Evolutionary conservation across 139 green algal species (phyloP).

Genomic region (Tetraselmis striata): DNA sequence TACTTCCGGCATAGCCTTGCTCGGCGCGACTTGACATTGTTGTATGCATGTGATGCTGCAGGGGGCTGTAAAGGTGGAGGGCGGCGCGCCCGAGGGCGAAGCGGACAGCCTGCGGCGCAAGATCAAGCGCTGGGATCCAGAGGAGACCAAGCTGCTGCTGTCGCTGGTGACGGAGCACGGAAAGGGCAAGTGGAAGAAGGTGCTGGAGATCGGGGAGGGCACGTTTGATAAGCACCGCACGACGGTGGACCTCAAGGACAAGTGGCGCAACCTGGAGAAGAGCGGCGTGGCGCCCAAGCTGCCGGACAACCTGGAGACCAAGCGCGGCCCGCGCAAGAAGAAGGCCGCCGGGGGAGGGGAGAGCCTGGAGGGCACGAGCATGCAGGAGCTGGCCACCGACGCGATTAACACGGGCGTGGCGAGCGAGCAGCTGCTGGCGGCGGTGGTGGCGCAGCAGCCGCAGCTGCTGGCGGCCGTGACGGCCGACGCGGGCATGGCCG

Average conservation of each 20-base stretch:
- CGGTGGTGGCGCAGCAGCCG: background rate
- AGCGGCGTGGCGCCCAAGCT: background rate
- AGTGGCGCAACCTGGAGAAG: constrained; percentile 31
- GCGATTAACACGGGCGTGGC: background rate
- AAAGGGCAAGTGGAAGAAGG: constrained; percentile 32
- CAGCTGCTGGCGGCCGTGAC: background rate
- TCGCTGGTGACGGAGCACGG: constrained; percentile 15
- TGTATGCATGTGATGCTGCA: too few species aligned
- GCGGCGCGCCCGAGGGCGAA: background rate
- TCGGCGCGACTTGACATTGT: too few species aligned
- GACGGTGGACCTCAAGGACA: constrained; percentile 37
- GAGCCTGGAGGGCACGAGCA: background rate
- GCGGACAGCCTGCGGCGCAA: constrained; percentile 7
- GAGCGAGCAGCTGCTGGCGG: background rate
- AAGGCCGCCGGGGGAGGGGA: background rate
- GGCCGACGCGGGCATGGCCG: background rate
- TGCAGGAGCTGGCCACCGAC: background rate
- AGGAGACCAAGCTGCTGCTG: constrained; percentile 26
- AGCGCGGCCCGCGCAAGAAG: background rate
- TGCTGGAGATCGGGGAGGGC: constrained; percentile 18
- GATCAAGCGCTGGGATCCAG: constrained; percentile 18
- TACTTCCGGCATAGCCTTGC: too few species aligned
- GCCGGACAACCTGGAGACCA: background rate
- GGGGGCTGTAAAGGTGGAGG: background rate
- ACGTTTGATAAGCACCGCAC: constrained; percentile 15